Percentiles rank a stretch among this genome's conserved stretches.
Conservation (phyloP, 2,329 filamentous ascomycete species). For the Fusarium avenaceum region DNA sequence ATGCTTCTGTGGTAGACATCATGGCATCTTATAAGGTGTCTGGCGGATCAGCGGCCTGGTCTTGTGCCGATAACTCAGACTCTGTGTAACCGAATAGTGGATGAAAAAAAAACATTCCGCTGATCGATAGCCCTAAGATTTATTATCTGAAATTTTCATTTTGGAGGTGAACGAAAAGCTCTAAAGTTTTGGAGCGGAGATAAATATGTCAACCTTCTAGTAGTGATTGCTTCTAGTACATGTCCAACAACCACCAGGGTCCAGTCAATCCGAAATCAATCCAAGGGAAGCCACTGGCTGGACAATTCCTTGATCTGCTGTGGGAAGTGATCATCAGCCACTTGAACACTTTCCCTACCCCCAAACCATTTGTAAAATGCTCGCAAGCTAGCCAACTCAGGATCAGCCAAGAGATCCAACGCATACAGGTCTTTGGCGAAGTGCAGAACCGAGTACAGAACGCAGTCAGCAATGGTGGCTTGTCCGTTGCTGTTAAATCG, state of each 20-base stretch:
- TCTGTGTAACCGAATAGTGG: conserved; percentile 17
- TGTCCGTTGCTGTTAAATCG: not conserved
- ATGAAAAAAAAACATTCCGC: not conserved
- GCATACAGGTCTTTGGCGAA: conserved; percentile 37
- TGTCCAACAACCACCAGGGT: too few species aligned
- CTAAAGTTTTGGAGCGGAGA: too few species aligned
- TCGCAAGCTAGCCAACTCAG: conserved; percentile 12
- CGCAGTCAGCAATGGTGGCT: conserved; percentile 30
- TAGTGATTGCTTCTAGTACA: too few species aligned
- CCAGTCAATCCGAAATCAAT: not conserved
- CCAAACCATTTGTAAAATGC: conserved; percentile 30
- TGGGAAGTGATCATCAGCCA: conserved; percentile 25
- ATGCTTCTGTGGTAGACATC: conserved; percentile 55
- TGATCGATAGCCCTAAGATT: too few species aligned
- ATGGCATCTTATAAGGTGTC: conserved; percentile 53
- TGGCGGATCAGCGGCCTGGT: conserved; percentile 56
- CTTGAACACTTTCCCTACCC: conserved; percentile 21
- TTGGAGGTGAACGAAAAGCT: too few species aligned
- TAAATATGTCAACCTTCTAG: too few species aligned
- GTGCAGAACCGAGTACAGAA: conserved; percentile 31
- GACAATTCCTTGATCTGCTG: conserved; percentile 16
- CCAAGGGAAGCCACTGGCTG: conserved; percentile 31
- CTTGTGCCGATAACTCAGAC: conserved; percentile 60
- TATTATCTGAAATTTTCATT: too few species aligned
- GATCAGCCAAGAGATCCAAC: conserved; percentile 7